Base-by-base conservation (phyloP, 208 protist genomes). In the Leishmania amazonensis region DNA sequence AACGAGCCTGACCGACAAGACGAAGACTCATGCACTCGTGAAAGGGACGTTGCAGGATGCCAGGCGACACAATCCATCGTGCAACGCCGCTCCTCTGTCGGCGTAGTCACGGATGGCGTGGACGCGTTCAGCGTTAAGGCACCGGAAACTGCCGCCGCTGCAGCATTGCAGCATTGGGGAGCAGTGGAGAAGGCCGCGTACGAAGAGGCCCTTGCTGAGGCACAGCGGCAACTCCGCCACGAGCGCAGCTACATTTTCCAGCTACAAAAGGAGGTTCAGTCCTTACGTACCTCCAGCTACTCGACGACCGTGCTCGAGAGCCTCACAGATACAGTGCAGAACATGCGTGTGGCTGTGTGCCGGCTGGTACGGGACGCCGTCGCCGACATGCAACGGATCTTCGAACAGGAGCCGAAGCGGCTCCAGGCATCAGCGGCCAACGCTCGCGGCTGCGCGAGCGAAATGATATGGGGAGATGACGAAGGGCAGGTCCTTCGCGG, bases 181-280 rank as follows among this genome's bases (percentile, higher is more conserved):
- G 13, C 51, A 40, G 51, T 9, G 1, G n/a, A 28, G 35, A 54
- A 6, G 45, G 19, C 5, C 17, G 2, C n/a, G 7, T 38, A 42
- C 5, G 72, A 76, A 62, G 72, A 60, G 38, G 35, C 57, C 9
- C 54, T 78, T 13, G 38, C n/a, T 49, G 74, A 78, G 51, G 35
- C 40, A 45, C 74, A 78, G 40, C 74, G 74, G 38, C 74, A 78
- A 45, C 74, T 78, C 13, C 57, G n/a, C 19, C 54, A 80, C 62
- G 62, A 80, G 62, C 76, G 76, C 40, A 71, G 64, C 49, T 80
- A 73, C 28, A 57, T 80, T 11, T 40, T 35, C 2, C 78, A 80
- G 21, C 49, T 86, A 31, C n/a, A 60, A 28, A 67, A 54, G 3
- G 83, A 86, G 24, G 35, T 86, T 3, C 53, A 70, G 47, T 73